These are phyloP conservation scores for Colletotrichum lindemuthianum DNA, from an alignment of 2,329 filamentous ascomycete species.

Conservation along the genomic window DNA sequence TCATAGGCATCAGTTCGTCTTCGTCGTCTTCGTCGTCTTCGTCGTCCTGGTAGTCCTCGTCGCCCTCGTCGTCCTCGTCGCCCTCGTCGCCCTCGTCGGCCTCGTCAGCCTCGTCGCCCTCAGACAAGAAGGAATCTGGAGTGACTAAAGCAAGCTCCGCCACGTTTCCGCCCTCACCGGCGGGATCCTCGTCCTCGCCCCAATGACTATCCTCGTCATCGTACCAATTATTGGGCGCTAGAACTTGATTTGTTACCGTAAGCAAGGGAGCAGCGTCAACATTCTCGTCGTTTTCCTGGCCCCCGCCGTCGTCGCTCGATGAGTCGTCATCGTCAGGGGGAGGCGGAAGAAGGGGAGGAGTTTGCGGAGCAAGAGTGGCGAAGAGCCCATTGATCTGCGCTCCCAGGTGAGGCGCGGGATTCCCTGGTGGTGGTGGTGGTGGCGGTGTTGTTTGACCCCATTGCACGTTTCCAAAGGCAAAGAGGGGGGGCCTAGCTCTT, in stretches of 20 bases:
- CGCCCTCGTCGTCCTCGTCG: constrained; percentile 30
- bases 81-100: constrained; percentile 33
- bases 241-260: too few species aligned
- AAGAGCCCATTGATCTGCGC: too few species aligned
- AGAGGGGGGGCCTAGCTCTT: constrained; percentile 13
- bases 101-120: constrained; percentile 33
- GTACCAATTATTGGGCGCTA: too few species aligned
- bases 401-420: too few species aligned
- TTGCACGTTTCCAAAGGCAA: not conserved
- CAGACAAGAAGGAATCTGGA: constrained; percentile 32
- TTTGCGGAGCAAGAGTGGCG: too few species aligned
- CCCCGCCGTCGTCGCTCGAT: not conserved
- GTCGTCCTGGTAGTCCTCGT: not conserved
- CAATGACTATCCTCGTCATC: not conserved
- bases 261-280: not conserved
- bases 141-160: not conserved
- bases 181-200: too few species aligned
- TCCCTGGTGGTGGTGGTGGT: too few species aligned
- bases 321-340: not conserved
- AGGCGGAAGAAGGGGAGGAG: too few species aligned
- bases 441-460: not conserved
- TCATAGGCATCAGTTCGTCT: constrained; percentile 11
- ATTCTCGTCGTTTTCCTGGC: constrained; percentile 20
- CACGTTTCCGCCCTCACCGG: too few species aligned
- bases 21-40: constrained; percentile 9